phyloP scores from a whole-genome alignment of 176 grass and related monocot genomes.

The Hsuehochloa calcarea region DNA sequence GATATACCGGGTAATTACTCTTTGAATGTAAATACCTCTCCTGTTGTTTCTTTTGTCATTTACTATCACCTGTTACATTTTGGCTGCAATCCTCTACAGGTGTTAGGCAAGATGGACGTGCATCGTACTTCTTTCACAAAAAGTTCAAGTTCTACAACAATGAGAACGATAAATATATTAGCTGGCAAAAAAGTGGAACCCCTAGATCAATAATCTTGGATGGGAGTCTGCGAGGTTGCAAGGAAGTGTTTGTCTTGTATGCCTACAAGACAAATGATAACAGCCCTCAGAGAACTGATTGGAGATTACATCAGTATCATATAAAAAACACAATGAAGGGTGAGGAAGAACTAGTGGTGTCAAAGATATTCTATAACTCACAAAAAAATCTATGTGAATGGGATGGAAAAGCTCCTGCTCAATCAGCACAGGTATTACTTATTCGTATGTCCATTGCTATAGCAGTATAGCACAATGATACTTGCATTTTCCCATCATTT shows the following conservation, averaged over 20 bases:
- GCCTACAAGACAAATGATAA: conserved; percentile 13
- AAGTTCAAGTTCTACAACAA: conserved; percentile 29
- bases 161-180: conserved; percentile 35
- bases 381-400: conserved; percentile 14
- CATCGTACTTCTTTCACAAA: conserved; percentile 84
- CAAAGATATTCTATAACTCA: conserved; percentile 55
- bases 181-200: conserved; percentile 54
- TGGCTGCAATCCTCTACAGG: conserved; percentile 46
- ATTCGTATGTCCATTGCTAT: background rate
- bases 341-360: conserved; percentile 60
- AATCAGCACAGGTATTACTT: conserved; percentile 23
- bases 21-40: conserved; percentile 13
- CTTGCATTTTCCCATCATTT: background rate
- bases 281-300: conserved; percentile 43
- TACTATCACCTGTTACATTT: background rate
- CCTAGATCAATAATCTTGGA: conserved; percentile 49
- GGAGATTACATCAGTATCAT: conserved; percentile 70
- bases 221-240: conserved; percentile 52
- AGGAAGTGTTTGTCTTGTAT: conserved; percentile 59
- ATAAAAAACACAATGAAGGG: conserved; percentile 35
- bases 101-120: conserved; percentile 54
- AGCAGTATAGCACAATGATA: background rate
- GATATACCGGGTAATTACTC: conserved; percentile 61
- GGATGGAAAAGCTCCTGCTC: background rate
- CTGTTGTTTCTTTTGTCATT: background rate